A percentile compares a stretch with the other conserved stretches of the same genome.
Evolutionary conservation across 2,329 filamentous ascomycete genomes (phyloP).

Genomic region (Metarhizium robertsii): DNA sequence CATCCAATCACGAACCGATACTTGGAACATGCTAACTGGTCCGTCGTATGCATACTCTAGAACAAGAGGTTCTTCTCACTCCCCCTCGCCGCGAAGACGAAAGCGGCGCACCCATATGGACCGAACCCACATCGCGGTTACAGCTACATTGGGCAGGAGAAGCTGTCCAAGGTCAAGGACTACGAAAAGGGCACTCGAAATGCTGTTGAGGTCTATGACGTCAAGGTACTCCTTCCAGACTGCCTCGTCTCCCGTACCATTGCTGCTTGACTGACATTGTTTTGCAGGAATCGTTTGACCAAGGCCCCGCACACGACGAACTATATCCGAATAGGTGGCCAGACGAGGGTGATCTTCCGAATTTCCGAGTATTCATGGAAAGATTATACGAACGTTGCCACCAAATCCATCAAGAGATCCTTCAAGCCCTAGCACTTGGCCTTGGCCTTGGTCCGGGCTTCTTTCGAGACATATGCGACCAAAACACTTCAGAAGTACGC

Average conservation of each 20-base stretch:
- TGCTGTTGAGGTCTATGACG: constrained; percentile 43
- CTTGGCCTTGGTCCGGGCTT: constrained; percentile 57
- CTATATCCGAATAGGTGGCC: constrained; percentile 20
- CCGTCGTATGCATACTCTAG: constrained; percentile 5
- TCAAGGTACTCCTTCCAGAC: constrained; percentile 11
- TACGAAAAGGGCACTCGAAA: constrained; percentile 31
- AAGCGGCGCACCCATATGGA: constrained; percentile 21
- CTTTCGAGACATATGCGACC: constrained; percentile 55
- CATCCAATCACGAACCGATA: neutral
- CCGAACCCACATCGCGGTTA: constrained; percentile 28
- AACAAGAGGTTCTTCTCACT: constrained; percentile 22
- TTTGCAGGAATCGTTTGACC: constrained; percentile 29
- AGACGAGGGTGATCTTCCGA: constrained; percentile 13
- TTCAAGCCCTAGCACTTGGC: constrained; percentile 67
- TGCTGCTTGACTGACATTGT: constrained; percentile 14
- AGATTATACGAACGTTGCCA: constrained; percentile 64
- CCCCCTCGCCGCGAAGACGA: constrained; percentile 20
- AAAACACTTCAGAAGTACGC: constrained; percentile 49
- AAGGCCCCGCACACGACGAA: constrained; percentile 23
- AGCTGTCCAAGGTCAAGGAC: constrained; percentile 23
- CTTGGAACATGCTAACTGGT: neutral
- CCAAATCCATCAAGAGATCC: constrained; percentile 59
- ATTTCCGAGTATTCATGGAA: constrained; percentile 23
- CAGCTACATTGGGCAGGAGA: constrained; percentile 25
- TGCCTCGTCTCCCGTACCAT: neutral